Base-by-base conservation (phyloP, 139 green algal genomes). In the Chlorella vulgaris region DNA sequence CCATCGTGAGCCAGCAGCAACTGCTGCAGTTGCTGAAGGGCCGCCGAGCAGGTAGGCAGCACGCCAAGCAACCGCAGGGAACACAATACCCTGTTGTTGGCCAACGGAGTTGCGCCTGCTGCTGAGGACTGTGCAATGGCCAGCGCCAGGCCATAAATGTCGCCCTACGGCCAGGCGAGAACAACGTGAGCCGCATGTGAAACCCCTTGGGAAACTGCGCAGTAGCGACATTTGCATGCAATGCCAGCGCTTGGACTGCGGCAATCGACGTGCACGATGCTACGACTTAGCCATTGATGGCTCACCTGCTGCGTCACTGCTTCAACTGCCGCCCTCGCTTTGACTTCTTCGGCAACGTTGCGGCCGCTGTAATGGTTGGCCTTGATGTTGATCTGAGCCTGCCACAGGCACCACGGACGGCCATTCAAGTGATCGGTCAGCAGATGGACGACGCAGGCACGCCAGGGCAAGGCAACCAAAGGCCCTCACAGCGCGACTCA, bases 21-120 rank as follows among this genome's bases (percentile, higher is more conserved):
- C 28, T 42, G 73, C 28, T 47, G n/a, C 39, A 93, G 68, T 55
- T 55, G 60, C 39, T 24, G 35, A 22, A 80, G 80, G 28, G 89
- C 70, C 35, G 63, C 81, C 19, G 65, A 15, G 84, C 84, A 85
- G 15, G 91, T 95, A n/a, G 91, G 91, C 86, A 95, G 81, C 73
- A 80, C 62, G 43, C 83, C 67, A 65, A 95, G 90, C 84, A 94
- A 75, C 21, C 84, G 80, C 1, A 80, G 67, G 1, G 89, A 82
- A 7, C 68, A 0, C 31, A 26, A 0, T 66, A 81, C 47, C 89
- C 69, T 8, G 42, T 69, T 0, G 70, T 38, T 29, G 74, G 22
- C 55, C 18, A 28, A 21, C 55, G 5, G 55, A n/a, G 18, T 21
- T 65, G 18, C 18, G 55, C 55, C 47, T 15, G 10, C 47, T 15